Base-by-base conservation (phyloP, 495 filamentous ascomycete species). In the Penicillium parvum region DNA sequence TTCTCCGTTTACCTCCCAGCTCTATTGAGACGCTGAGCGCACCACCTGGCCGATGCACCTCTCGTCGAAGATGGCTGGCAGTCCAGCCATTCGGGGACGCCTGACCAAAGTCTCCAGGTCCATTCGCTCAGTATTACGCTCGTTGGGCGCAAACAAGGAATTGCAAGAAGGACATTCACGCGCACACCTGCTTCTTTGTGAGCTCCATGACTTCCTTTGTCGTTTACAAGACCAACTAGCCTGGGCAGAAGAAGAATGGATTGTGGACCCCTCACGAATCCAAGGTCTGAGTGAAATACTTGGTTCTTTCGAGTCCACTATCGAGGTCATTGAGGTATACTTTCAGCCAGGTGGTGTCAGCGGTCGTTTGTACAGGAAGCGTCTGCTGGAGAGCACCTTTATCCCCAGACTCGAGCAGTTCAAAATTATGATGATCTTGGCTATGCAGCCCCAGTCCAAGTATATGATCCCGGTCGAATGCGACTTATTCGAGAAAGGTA, bases 281-380 rank as follows among this genome's bases (percentile, higher is more conserved):
- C 30, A 25, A 0, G 41, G 8, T 1, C 35, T 67, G 8, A 43
- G 34, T 11, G 64, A 67, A 32, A 3, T 61, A 4, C 45, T 63
- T 2, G 12, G 4, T 0, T 52, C 22, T 19, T 61, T 63, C 25
- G 57, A 41, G 4, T 49, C 33, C 10, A 64, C 45, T 0, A 51
- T 61, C 19, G 47, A 53, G 28, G 43, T 56, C 1, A 49, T 67
- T 7, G 64, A 67, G 25, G 9, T 57, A 0, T 61, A 65, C 19
- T 58, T 67, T 18, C 64, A 67, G 21, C 64, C 64, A 0, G 64
- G 61, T 4, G 64, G 64, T 4, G 52, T 64, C 18, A 58, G n/a
- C n/a, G n/a, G 54, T 10, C 46, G 52, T 25, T 27, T 35, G 12
- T 55, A 47, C 17, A 47, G 64, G 22, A 64, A 59, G 16, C 43